Evolutionary conservation across 148 eudicot species (phyloP).

Genomic region (Persicaria tinctoria): DNA sequence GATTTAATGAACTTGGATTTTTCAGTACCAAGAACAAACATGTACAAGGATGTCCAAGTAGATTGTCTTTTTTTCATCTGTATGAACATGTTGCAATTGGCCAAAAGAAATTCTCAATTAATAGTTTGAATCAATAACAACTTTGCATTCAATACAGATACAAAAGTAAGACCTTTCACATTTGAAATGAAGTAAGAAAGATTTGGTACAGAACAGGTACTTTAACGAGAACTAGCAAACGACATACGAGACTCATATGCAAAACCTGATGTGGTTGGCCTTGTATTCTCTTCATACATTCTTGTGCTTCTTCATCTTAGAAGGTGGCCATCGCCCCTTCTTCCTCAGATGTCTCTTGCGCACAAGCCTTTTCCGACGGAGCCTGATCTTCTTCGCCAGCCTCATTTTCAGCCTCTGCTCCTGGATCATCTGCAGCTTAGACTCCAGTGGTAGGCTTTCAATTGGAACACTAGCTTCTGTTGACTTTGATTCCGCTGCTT

Average conservation of each 20-base stretch:
- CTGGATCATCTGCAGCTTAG: constrained; percentile 53
- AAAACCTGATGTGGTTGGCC: constrained; percentile 16
- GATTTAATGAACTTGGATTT: neutral
- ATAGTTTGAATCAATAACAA: neutral
- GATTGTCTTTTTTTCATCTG: neutral
- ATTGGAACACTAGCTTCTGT: constrained; percentile 30
- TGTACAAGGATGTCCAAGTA: neutral
- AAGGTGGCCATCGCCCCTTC: constrained; percentile 98
- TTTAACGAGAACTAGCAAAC: neutral
- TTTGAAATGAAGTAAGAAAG: neutral
- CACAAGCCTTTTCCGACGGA: constrained; percentile 64
- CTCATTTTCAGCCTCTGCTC: constrained; percentile 77
- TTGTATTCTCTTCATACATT: constrained; percentile 42
- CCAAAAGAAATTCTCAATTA: neutral
- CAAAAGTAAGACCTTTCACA: constrained; percentile 2
- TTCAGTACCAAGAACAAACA: neutral
- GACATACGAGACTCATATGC: neutral
- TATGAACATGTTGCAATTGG: neutral
- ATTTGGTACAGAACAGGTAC: neutral
- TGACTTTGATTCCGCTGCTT: constrained; percentile 33
- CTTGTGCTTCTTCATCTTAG: constrained; percentile 89
- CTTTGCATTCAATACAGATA: neutral
- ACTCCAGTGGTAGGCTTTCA: constrained; percentile 75
- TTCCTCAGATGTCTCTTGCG: constrained; percentile 74
- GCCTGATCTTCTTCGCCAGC: constrained; percentile 77